Evolutionary conservation across 768 basidiomycete species (phyloP), one percentile per base, ranked within the genome.

Genomic region (Tephrocybe sp.): DNA sequence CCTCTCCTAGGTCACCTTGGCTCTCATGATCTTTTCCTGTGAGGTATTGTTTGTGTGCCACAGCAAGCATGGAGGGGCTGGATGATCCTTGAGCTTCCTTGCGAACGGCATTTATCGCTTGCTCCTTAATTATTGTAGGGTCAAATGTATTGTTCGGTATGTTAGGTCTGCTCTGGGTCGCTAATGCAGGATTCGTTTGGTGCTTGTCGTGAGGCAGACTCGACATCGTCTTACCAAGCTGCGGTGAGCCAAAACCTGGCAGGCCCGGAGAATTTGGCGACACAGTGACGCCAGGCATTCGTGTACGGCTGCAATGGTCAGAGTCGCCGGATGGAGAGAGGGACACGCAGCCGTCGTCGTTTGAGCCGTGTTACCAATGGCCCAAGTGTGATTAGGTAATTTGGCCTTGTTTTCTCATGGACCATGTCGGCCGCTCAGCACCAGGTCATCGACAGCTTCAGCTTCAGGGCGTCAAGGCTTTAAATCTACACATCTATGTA

Each of bases 1-100:
- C 86, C 16, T 69, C 75, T 64, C 75, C 77, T 48, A 88, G 68
- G 59, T 90, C 82, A 1, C 84, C 84, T 35, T 70, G 70, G 38
- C 62, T 65, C 60, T 89, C 87, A 54, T 66, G 59, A 7, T 73
- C 70, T 53, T 73, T 79, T 5, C 82, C 89, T 7, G 60, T 61
- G 22, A 71, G 65, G 40, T 79, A 74, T 66, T 87, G 85, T 12
- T 67, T 69, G 43, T 81, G 77, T 19, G 89, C 89, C 17, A 74
- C 67, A 62, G 72, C 77, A 66, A 92, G 80, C 58, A 91, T 76
- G 8, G 77, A 69, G 23, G 79, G 62, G 6, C 85, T 71, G 8
- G 85, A 81, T 38, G 76, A 76, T n/a, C 83, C 83, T 56, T 74
- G 76, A 10, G 49, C 45, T 49, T 54, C 49, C 33, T 42, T 54